Base-by-base conservation (phyloP, 2,329 filamentous ascomycete species). In the Alternaria gansuensis region DNA sequence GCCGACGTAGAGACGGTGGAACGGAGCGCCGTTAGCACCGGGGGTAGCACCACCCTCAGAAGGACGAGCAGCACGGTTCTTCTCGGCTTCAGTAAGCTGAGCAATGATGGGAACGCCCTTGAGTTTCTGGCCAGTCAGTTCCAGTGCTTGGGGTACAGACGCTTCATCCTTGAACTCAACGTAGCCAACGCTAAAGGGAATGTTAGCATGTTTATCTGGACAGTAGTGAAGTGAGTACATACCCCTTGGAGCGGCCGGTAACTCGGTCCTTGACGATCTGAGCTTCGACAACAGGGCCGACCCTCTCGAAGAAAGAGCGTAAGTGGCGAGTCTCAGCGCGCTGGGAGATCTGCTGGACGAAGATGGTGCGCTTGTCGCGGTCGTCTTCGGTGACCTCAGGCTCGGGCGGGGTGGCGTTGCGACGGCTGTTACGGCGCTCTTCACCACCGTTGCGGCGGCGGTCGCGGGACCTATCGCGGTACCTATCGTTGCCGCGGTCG, bases 241-340 rank as follows among this genome's bases (percentile, higher is more conserved):
- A 97, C 94, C 95, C 95, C 84, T 99, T 99, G 63, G 93, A 97
- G 80, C 95, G 91, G 71, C 93, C 92, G 81, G 93, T 97, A 64
- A 99, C 93, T 63, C 95, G 88, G 73, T 99, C 95, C 80, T 98
- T 98, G 52, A 99, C 95, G 73, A 99, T 99, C 82, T 98, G 95
- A 50, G 95, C 95, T 78, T 98, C 95, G 71, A 95, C 96, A 54
- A 99, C 95, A 37, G 91, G 89, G 64, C 95, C 95, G 71, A 95
- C 90, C 80, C 94, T 93, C 78, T 97, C 92, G 75, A 99, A 99
- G 78, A 99, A 99, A 62, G 89, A 87, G 78, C 96, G 94, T 64
- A 99, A 84, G 78, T 98, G 93, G 74, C 92, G 93, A 55, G 92
- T 97, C 70, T 94, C 89, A 66, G 98, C 85, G 74, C 95, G 91